A percentile compares a stretch with the other conserved stretches of the same genome.
Evolutionary conservation across 768 basidiomycete species (phyloP).

Genomic region (Serendipita sp.): DNA sequence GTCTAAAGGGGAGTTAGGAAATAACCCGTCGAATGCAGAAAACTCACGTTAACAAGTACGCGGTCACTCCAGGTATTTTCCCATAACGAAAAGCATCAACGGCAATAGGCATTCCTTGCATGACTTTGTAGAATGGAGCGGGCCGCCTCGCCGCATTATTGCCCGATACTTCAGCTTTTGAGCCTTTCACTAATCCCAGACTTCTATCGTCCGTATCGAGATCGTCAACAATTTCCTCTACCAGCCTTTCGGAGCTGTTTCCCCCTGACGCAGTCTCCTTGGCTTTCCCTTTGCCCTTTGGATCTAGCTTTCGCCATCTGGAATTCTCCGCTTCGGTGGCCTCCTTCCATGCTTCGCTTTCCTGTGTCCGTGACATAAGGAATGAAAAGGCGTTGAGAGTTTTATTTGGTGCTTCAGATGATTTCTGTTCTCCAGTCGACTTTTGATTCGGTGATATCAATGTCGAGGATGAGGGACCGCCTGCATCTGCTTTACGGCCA

Average conservation of each 20-base stretch:
- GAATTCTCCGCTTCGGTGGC: slow-evolving; percentile 39
- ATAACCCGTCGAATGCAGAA: neutral
- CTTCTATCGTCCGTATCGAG: slow-evolving; percentile 15
- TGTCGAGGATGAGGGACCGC: neutral
- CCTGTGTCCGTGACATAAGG: slow-evolving; percentile 79
- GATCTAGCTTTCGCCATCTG: slow-evolving; percentile 15
- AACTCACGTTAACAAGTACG: slow-evolving; percentile 79
- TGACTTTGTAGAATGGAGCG: slow-evolving; percentile 85
- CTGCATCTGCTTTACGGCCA: too few species aligned
- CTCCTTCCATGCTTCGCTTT: slow-evolving; percentile 74
- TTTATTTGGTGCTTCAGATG: neutral
- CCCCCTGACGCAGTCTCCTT: slow-evolving; percentile 17
- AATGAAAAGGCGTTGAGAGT: slow-evolving; percentile 45
- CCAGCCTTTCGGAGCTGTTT: slow-evolving; percentile 11
- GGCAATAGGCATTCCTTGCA: slow-evolving; percentile 95
- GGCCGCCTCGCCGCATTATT: slow-evolving; percentile 40
- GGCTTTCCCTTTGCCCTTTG: slow-evolving; percentile 9
- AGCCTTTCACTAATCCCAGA: slow-evolving; percentile 8
- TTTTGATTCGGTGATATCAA: neutral
- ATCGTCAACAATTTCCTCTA: neutral
- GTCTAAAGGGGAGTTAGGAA: slow-evolving; percentile 31
- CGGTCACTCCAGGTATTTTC: slow-evolving; percentile 69
- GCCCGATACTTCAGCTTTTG: slow-evolving; percentile 11
- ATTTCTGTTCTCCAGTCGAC: neutral
- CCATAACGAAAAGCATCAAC: slow-evolving; percentile 97